A percentile compares a stretch with the other conserved stretches of the same genome.
phyloP scores from a whole-genome alignment of 2,329 filamentous ascomycete species.

The Fusarium buharicum region DNA sequence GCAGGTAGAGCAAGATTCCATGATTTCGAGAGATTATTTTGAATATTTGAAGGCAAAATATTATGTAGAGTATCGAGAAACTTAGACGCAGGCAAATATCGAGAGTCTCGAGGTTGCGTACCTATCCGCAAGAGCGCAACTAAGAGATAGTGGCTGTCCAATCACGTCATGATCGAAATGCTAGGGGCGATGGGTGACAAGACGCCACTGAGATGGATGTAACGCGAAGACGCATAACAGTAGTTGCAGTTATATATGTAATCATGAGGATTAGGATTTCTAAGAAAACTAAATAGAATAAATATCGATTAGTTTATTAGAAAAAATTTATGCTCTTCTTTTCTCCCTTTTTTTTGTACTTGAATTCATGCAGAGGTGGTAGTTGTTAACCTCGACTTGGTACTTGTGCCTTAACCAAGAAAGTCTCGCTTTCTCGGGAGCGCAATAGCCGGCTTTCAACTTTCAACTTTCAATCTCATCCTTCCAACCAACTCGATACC shows the following conservation, averaged over 20 bases:
- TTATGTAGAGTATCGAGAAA: conserved; percentile 1
- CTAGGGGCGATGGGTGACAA: conserved; percentile 21
- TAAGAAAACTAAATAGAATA: neutral
- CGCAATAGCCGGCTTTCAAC: conserved; percentile 2
- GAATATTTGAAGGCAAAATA: conserved; percentile 5
- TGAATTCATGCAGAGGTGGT: no score
- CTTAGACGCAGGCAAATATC: conserved; percentile 10
- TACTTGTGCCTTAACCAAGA: no score
- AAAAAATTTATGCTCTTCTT: no score
- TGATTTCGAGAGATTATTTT: conserved; percentile 26
- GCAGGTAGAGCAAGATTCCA: conserved; percentile 75
- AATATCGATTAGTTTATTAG: neutral
- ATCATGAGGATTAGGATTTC: neutral
- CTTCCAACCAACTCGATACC: neutral
- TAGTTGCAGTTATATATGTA: neutral
- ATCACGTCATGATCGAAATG: conserved; percentile 44
- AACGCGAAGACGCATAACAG: neutral
- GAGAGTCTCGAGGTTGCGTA: conserved; percentile 13
- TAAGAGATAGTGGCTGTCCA: conserved; percentile 23
- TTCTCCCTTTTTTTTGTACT: no score
- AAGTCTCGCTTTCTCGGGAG: neutral
- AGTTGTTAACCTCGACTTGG: no score
- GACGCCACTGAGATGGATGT: conserved; percentile 32
- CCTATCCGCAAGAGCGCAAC: neutral
- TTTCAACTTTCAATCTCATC: conserved; percentile 15